Evolutionary conservation across 2,329 filamentous ascomycete genomes (phyloP), one percentile per base, ranked within the genome.

Genomic region (Sclerotinia borealis): DNA sequence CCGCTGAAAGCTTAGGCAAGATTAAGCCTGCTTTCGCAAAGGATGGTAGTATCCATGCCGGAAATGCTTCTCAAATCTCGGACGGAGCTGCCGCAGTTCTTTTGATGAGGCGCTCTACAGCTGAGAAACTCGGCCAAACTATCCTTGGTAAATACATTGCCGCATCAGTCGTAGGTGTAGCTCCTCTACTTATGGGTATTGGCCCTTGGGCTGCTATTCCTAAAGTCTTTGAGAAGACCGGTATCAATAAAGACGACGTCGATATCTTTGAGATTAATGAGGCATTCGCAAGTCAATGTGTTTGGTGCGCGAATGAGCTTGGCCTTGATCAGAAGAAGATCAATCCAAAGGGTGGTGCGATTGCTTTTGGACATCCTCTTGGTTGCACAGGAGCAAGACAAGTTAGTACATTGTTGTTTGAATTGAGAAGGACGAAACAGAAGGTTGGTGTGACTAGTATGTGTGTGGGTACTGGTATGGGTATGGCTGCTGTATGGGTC

Each of bases 211-310:
- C 93, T 78, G 93, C 95, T 63, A 98, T 99, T 73, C 95, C 95
- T 68, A 90, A 93, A 75, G 93, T 91, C 4, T 87, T 97, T 63
- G 84, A 91, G 75, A 93, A 95, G 76, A 91, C 93, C 0, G 92
- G 93, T 65, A 86, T 99, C 71, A 82, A 81, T 75, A 91, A 88
- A 77, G 89, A 96, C 63, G 93, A 98, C 70, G 92, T 99, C 36
- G 95, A 98, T 76, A 93, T 98, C 74, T 98, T 85, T 74, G 95
- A 99, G 85, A 97, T 99, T 83, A 99, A 99, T 81, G 95, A 99
- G 84, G 95, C 95, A 1, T 99, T 99, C 77, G 95, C 95, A 37
- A 91, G 86, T 68, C 93, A 98, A 83, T 96, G 92, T 77, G 78
- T 98, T 69, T 98, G 90, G 90, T 97, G 92, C 77, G 86, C 91